A percentile compares a stretch with the other conserved stretches of the same genome.
Evolutionary conservation across 2,329 filamentous ascomycete genomes (phyloP).

Genomic region (Fonsecaea nubica): DNA sequence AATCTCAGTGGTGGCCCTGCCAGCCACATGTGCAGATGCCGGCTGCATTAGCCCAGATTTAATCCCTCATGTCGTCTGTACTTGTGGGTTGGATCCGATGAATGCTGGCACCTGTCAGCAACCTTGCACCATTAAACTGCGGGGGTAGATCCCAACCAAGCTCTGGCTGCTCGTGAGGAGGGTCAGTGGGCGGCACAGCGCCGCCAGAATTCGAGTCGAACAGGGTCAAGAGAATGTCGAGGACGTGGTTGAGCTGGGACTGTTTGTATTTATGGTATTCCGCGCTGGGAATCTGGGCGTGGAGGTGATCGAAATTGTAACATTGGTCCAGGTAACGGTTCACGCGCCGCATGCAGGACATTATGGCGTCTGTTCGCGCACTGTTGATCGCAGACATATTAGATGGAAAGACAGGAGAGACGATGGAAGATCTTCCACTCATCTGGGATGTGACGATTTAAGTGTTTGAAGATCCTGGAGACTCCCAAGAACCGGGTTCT

Average conservation of each 20-base stretch:
- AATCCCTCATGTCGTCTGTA: constrained; percentile 15
- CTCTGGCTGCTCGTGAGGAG: not conserved
- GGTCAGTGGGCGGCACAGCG: not conserved
- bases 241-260: not conserved
- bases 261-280: constrained; percentile 8
- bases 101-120: constrained; percentile 8
- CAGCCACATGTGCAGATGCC: not conserved
- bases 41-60: not conserved
- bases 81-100: not conserved
- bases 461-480: not conserved
- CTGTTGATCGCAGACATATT: not conserved
- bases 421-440: not conserved
- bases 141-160: constrained; percentile 1
- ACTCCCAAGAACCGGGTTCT: not conserved
- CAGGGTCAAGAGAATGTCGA: constrained; percentile 12
- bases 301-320: constrained; percentile 10
- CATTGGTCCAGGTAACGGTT: not conserved
- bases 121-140: not conserved
- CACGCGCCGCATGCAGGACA: constrained; percentile 10
- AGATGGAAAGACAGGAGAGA: not conserved
- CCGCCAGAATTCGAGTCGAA: constrained; percentile 3
- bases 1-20: constrained; percentile 1
- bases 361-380: not conserved
- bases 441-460: not conserved
- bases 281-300: not conserved